phyloP scores from a whole-genome alignment of 2,329 filamentous ascomycete genomes.

The Ilyonectria sp. region DNA sequence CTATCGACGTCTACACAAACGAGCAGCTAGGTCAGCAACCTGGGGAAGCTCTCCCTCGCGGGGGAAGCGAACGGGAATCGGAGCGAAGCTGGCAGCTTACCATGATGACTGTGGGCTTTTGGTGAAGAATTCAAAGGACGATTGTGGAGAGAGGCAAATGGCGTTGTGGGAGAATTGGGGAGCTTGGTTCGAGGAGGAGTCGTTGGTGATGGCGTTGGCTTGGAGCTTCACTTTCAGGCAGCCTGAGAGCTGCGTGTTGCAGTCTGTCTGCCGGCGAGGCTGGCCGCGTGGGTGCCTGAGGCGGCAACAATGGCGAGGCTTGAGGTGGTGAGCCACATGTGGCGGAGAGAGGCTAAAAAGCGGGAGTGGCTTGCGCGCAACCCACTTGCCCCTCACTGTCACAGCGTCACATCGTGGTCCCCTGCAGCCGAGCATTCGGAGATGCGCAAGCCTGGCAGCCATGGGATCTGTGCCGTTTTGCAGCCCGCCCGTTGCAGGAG shows the following conservation, averaged over 20 bases:
- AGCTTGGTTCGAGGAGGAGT: constrained; percentile 40
- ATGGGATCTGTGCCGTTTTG: constrained; percentile 21
- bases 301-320: constrained; percentile 37
- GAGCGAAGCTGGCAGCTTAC: constrained; percentile 45
- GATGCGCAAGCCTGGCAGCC: constrained; percentile 21
- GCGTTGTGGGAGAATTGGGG: constrained; percentile 28
- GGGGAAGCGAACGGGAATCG: constrained; percentile 36
- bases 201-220: constrained; percentile 46
- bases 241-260: constrained; percentile 61
- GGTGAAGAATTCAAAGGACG: constrained; percentile 2
- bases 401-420: constrained; percentile 22
- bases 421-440: constrained; percentile 30
- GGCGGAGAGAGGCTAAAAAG: constrained; percentile 23
- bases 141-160: constrained; percentile 22
- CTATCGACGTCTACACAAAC: constrained; percentile 91
- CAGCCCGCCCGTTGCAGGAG: constrained; percentile 11
- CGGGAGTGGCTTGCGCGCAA: constrained; percentile 46
- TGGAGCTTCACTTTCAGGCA: constrained; percentile 59
- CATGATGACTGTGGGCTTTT: constrained; percentile 49
- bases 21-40: constrained; percentile 41
- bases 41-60: constrained; percentile 42
- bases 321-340: constrained; percentile 19
- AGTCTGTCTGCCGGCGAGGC: constrained; percentile 46
- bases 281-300: constrained; percentile 51
- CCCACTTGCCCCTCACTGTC: constrained; percentile 30